These are phyloP conservation scores for Orychophragmus violaceus DNA, from an alignment of 345 rosid species.

Conservation along the genomic window DNA sequence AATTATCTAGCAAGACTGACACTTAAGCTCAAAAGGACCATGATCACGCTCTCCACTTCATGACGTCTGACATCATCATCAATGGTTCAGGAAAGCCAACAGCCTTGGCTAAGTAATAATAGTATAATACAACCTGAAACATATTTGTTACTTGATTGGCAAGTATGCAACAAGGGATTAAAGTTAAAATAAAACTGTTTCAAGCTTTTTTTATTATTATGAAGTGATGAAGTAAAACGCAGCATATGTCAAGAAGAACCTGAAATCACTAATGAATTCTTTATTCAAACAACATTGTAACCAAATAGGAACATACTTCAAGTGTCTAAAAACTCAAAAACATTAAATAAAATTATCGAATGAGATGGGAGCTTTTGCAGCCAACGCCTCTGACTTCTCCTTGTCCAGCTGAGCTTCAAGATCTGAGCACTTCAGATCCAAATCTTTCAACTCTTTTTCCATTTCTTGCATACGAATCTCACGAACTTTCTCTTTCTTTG, in stretches of 20 bases:
- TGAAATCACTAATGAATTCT: not conserved
- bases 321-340: not conserved
- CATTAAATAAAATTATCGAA: not conserved
- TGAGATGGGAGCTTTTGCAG: slow-evolving; percentile 4
- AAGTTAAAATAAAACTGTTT: not conserved
- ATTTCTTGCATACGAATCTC: not conserved
- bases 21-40: not conserved
- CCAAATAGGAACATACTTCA: not conserved
- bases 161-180: not conserved
- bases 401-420: slow-evolving; percentile 17
- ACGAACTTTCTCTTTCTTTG: not conserved
- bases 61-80: too few relatives aligned
- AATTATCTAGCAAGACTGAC: not conserved
- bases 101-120: not conserved
- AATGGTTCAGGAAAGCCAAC: not conserved
- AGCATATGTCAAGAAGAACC: not conserved
- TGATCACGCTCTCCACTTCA: not conserved
- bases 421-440: not conserved
- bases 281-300: not conserved
- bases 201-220: not conserved
- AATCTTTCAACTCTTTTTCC: not conserved
- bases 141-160: not conserved
- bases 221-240: not conserved
- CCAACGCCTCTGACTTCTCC: not conserved
- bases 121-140: not conserved